Evolutionary conservation across 495 filamentous ascomycete species (phyloP), one percentile per base, ranked within the genome.

Genomic region (Acidiella bohemica): DNA sequence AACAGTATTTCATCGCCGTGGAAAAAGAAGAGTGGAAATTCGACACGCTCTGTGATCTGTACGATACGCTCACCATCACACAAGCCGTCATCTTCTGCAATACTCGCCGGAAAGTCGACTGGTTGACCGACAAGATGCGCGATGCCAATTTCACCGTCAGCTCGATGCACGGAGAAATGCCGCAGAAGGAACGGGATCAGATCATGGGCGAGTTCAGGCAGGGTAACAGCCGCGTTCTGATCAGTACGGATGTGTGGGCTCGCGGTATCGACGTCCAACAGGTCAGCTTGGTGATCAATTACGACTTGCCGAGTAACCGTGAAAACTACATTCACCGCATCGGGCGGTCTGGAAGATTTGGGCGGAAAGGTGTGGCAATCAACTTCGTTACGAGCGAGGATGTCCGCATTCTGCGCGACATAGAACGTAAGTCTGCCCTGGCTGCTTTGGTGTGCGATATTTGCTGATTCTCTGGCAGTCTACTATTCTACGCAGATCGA

Each of bases 11-110:
- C 65, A 99, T 99, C 53, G 92, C 90, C 9, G 87, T 96, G 21
- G 90, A 99, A 66, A 96, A 95, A 66, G 90, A 99, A 60, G 90
- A 96, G 53, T 99, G 90, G 90, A 99, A 99, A 56, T 86, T 99
- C 49, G 90, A 99, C 57, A 99, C 90, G n/a, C 76, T 99, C 7
- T 96, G 84, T 57, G 90, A 99, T 68, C 80, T 99, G 19, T 99
- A 99, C 71, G 90, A 99, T 58, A 99, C 90, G 5, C 66, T 99
- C 46, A 99, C 90, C 39, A 99, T 99, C 60, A 99, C 90, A 13
- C 90, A 99, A 62, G 90, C 90, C 8, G 90, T 99, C 54, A 99
- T 99, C 61, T 99, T 99, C 76, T 99, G 90, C 73, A 99, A 99
- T 67, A 99, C 90, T 11, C 80, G 90, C 53, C 75, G 92, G 59